Base-by-base conservation (phyloP, 1,284 basidiomycete species). In the Pseudozyma thailandica region DNA sequence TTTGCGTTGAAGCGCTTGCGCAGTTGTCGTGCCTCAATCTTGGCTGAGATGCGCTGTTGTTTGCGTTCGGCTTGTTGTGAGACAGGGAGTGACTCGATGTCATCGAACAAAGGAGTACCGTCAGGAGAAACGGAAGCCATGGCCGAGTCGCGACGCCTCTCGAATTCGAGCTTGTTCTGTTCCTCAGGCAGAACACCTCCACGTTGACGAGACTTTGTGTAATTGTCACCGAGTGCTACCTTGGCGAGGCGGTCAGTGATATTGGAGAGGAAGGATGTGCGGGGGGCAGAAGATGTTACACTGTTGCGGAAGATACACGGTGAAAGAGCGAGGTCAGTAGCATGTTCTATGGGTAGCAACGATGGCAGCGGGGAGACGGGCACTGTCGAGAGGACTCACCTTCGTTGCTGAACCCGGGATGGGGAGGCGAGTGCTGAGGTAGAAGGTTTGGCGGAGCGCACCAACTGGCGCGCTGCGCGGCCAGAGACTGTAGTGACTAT, bases 1-100 rank as follows among this genome's bases (percentile, higher is more conserved):
- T 64, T 64, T 18, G 69, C 72, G 50, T 74, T 74, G 69, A 71
- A 80, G n/a, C 77, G 61, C 45, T 80, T 80, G 18, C 78, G 73
- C 37, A 55, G 26, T 21, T 76, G 72, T 8, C 78, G 65, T 5
- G 62, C 61, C 18, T 56, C 53, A 15, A 70, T 58, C 42, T 75
- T 75, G 30, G 58, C 65, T 4, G 64, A 70, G 10, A 57, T 52
- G 8, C 64, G 59, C 38, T 65, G 61, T 27, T 65, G 57, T 33
- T 64, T 45, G n/a, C 64, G 43, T 38, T 75, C 54, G 1, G 54
- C 56, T 15, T 54, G 37, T n/a, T 71, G 63, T 4, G 73, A 50
- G n/a, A 70, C 46, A 8, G 72, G 74, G 1, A 74, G 56, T 2
- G 65, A 55, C 8, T 72, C 59, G 16, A 68, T 44, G 46, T 80